Conservation (phyloP, 352 stramenopile genomes). For the Phytopythium vexans region DNA sequence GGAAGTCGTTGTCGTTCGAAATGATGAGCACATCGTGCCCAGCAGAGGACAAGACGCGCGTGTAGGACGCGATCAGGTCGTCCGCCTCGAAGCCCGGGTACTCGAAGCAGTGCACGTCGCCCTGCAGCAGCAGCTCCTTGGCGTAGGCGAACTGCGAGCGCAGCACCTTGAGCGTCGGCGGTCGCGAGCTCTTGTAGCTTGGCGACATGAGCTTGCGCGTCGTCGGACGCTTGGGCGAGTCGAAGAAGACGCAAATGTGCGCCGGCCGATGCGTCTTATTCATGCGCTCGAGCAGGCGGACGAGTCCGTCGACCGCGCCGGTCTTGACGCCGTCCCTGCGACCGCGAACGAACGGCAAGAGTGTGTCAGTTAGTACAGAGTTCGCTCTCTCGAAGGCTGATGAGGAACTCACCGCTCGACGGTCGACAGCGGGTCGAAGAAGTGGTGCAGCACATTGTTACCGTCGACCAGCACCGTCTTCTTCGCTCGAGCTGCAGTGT, state of each 20-base stretch:
- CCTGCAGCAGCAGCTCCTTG: constrained; percentile 17
- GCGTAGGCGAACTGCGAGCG: constrained; percentile 41
- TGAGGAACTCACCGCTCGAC: constrained; percentile 25
- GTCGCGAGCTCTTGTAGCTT: constrained; percentile 45
- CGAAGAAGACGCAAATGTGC: constrained; percentile 62
- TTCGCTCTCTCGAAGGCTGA: background rate
- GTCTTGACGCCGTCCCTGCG: constrained; percentile 31
- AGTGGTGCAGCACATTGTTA: constrained; percentile 65
- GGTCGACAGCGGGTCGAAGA: constrained; percentile 39
- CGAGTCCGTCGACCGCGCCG: constrained; percentile 41
- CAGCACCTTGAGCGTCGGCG: constrained; percentile 33
- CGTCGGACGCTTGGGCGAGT: constrained; percentile 42
- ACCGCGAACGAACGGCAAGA: background rate
- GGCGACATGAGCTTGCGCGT: constrained; percentile 44
- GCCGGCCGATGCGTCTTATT: constrained; percentile 39
- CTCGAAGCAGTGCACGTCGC: constrained; percentile 48
- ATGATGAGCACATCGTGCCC: constrained; percentile 60
- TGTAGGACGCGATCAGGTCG: constrained; percentile 68
- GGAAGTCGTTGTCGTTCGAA: constrained; percentile 72
- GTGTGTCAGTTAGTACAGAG: background rate
- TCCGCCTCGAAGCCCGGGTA: constrained; percentile 53
- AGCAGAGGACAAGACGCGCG: constrained; percentile 26
- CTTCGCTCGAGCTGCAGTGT: constrained; percentile 9
- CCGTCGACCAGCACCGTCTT: constrained; percentile 59
- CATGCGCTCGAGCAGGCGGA: constrained; percentile 41